Percentiles rank a stretch among this genome's conserved stretches.
Evolutionary conservation across 768 basidiomycete genomes (phyloP).

Genomic region (Omphalotus guepiniiformis): DNA sequence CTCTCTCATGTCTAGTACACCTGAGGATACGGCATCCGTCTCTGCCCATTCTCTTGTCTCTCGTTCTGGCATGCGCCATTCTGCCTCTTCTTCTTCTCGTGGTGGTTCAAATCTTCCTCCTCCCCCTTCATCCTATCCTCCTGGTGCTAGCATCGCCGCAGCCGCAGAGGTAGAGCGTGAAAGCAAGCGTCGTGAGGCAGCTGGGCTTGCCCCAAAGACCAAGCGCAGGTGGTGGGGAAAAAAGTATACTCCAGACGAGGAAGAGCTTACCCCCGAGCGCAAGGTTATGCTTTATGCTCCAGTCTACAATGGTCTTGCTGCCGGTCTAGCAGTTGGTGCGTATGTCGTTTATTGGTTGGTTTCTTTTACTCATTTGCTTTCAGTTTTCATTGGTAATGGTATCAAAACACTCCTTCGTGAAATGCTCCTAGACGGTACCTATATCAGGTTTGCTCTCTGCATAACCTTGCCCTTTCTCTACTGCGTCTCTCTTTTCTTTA

Average conservation of each 20-base stretch:
- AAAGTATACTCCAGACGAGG: conserved; percentile 26
- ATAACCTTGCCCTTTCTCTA: conserved; percentile 62
- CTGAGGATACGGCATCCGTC: conserved; percentile 19
- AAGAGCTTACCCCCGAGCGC: conserved; percentile 17
- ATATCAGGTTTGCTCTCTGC: conserved; percentile 59
- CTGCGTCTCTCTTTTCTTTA: conserved; percentile 77
- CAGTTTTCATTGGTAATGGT: conserved; percentile 65
- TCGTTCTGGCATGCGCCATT: conserved; percentile 19
- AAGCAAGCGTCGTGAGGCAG: background rate
- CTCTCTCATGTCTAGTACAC: too few relatives aligned
- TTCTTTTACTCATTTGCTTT: too few relatives aligned
- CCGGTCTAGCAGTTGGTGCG: conserved; percentile 56
- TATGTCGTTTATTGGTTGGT: too few relatives aligned
- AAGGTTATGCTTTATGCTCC: conserved; percentile 54
- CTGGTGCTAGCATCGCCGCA: background rate
- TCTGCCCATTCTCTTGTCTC: conserved; percentile 24
- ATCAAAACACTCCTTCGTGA: conserved; percentile 63
- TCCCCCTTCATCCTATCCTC: background rate
- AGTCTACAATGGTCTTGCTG: conserved; percentile 58
- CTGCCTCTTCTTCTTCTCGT: conserved; percentile 33
- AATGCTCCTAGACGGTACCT: conserved; percentile 56
- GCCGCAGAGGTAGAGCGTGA: background rate
- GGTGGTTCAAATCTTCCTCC: conserved; percentile 8
- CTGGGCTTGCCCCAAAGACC: conserved; percentile 11
- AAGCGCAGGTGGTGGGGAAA: conserved; percentile 63